phyloP scores from a whole-genome alignment of 306 rosid species.

The Trichosanthes truncata region DNA sequence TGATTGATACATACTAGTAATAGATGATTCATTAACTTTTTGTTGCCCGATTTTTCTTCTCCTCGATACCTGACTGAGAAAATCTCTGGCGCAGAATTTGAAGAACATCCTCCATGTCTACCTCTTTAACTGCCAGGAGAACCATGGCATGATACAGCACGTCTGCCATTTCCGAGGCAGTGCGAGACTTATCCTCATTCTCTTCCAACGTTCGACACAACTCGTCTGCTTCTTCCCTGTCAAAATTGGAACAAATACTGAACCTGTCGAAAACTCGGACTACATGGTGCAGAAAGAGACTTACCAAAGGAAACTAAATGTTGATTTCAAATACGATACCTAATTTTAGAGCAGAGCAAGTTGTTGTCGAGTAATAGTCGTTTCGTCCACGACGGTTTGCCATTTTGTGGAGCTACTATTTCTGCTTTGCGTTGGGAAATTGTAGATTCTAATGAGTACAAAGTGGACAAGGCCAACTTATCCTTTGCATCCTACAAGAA shows the following conservation, averaged over 20 bases:
- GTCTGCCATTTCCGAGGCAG: conserved; percentile 84
- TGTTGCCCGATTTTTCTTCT: conserved; percentile 31
- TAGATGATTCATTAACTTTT: background rate
- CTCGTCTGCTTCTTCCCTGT: conserved; percentile 79
- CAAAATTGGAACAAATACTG: background rate
- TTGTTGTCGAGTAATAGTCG: conserved; percentile 43
- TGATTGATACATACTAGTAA: background rate
- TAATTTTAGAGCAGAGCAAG: conserved; percentile 72
- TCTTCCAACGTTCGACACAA: conserved; percentile 69
- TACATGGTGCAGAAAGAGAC: background rate
- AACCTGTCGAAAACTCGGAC: background rate
- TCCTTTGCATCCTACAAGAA: conserved; percentile 37
- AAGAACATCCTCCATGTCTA: conserved; percentile 73
- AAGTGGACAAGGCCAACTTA: conserved; percentile 53
- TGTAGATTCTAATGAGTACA: conserved; percentile 57
- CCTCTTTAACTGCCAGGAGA: conserved; percentile 51
- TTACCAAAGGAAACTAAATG: background rate
- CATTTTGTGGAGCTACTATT: conserved; percentile 24
- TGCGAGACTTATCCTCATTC: conserved; percentile 46
- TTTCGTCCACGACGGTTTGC: conserved; percentile 74
- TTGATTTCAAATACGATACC: conserved; percentile 21
- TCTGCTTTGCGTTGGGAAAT: conserved; percentile 66
- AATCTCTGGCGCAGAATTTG: conserved; percentile 58
- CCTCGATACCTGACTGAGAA: conserved; percentile 80
- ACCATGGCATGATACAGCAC: conserved; percentile 79